phyloP scores from a whole-genome alignment of 306 rosid species.

The Cajanus cajan region DNA sequence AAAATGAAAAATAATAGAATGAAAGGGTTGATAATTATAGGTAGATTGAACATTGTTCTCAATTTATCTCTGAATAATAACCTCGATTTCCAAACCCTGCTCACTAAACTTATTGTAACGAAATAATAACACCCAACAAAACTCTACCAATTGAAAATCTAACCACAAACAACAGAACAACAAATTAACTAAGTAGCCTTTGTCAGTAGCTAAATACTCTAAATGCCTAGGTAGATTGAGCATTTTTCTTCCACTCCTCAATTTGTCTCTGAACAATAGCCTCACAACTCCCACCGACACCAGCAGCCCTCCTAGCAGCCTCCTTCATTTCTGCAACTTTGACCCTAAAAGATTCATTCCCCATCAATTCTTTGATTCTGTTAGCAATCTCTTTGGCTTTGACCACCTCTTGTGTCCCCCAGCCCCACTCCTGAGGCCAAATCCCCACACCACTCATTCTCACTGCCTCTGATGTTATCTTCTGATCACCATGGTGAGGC shows the following conservation, averaged over 20 bases:
- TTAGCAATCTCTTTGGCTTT: slow-evolving; percentile 43
- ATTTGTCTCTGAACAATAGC: not conserved
- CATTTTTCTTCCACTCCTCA: slow-evolving; percentile 20
- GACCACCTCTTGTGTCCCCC: slow-evolving; percentile 27
- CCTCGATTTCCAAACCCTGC: too few species aligned
- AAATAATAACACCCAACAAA: too few species aligned
- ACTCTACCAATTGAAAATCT: too few species aligned
- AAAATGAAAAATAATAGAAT: too few species aligned
- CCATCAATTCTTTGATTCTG: slow-evolving; percentile 49
- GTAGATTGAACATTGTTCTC: too few species aligned
- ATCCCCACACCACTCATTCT: not conserved
- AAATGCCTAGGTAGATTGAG: not conserved
- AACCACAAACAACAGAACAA: too few species aligned
- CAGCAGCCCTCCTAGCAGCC: slow-evolving; percentile 9
- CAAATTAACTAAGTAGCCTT: too few species aligned
- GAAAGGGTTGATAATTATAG: too few species aligned
- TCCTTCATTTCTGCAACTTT: not conserved
- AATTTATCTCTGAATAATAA: too few species aligned
- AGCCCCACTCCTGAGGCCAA: not conserved
- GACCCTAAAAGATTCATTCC: slow-evolving; percentile 25
- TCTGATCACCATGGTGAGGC: not conserved
- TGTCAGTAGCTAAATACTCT: too few species aligned
- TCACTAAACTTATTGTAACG: too few species aligned
- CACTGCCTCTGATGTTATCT: not conserved
- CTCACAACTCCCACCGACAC: slow-evolving; percentile 41